A percentile compares a stretch with the other conserved stretches of the same genome.
These are phyloP conservation scores for Tuber umbilicatum DNA, from an alignment of 495 filamentous ascomycete species.

Conservation along the genomic window DNA sequence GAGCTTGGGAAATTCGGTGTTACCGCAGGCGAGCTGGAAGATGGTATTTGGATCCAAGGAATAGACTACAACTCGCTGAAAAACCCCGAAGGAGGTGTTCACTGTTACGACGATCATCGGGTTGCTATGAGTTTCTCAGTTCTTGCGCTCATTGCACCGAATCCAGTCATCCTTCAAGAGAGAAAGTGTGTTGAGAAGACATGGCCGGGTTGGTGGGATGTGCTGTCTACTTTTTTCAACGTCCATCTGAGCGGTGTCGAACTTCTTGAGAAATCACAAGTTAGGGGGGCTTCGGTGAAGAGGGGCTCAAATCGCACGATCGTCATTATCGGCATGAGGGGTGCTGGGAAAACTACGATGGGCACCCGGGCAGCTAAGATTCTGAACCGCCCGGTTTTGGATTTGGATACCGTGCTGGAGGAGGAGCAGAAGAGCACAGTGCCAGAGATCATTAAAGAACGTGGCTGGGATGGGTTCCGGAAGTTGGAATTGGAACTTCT, in stretches of 20 bases:
- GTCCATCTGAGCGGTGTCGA: constrained; percentile 68
- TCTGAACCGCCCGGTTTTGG: constrained; percentile 69
- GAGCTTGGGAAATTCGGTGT: constrained; percentile 96
- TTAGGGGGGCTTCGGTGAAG: constrained; percentile 43
- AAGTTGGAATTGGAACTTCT: constrained; percentile 72
- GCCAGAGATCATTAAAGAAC: constrained; percentile 69
- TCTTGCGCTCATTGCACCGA: constrained; percentile 67
- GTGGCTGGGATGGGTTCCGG: constrained; percentile 86
- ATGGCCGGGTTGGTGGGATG: constrained; percentile 99
- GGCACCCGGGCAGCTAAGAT: constrained; percentile 73
- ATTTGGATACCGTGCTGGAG: constrained; percentile 85
- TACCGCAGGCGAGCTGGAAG: constrained; percentile 73
- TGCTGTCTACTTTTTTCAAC: constrained; percentile 65
- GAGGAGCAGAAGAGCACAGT: constrained; percentile 62
- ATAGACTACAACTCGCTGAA: constrained; percentile 55
- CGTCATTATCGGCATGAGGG: constrained; percentile 95
- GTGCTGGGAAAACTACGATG: constrained; percentile 92
- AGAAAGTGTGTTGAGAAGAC: constrained; percentile 94
- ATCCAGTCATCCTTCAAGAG: constrained; percentile 72
- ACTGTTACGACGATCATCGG: constrained; percentile 96
- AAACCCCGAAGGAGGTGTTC: constrained; percentile 61
- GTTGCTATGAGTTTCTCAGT: constrained; percentile 98
- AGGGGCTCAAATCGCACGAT: constrained; percentile 53
- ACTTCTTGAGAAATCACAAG: constrained; percentile 43
- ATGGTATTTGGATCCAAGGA: constrained; percentile 82